These are phyloP conservation scores for Fusarium longipes DNA, from an alignment of 2,329 filamentous ascomycete species.

Conservation along the genomic window DNA sequence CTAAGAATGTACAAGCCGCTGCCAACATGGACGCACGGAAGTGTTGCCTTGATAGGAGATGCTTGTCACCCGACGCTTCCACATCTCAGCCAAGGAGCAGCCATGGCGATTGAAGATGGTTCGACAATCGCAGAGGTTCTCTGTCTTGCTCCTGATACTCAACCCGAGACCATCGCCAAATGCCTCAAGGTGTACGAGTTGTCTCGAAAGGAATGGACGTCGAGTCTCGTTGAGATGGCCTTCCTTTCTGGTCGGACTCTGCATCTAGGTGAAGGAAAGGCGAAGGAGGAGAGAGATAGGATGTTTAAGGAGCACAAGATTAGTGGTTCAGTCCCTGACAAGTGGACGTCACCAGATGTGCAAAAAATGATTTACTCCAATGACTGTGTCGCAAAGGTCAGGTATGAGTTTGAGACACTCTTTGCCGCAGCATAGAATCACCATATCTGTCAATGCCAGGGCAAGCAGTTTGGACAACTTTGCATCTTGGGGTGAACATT, in stretches of 20 bases:
- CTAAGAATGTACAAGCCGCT: conserved; percentile 71
- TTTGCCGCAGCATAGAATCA: conserved; percentile 33
- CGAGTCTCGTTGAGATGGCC: conserved; percentile 43
- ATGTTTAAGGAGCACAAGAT: conserved; percentile 64
- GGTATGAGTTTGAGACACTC: conserved; percentile 38
- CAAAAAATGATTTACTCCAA: conserved; percentile 74
- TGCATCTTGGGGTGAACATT: conserved; percentile 22
- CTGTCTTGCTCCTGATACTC: conserved; percentile 34
- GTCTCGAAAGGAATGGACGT: conserved; percentile 46
- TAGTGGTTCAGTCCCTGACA: conserved; percentile 69
- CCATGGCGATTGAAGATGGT: conserved; percentile 75
- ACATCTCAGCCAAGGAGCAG: conserved; percentile 74
- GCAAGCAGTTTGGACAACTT: no score
- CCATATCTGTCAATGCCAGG: neutral
- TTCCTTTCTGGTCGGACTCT: conserved; percentile 59
- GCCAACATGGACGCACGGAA: conserved; percentile 68
- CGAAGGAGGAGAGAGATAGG: conserved; percentile 68
- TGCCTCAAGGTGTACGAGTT: conserved; percentile 44
- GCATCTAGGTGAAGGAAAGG: conserved; percentile 68
- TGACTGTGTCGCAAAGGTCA: conserved; percentile 65
- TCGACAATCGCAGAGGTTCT: conserved; percentile 51
- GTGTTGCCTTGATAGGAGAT: conserved; percentile 70
- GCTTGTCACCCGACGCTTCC: conserved; percentile 76
- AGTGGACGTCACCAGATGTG: conserved; percentile 77
- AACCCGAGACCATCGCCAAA: conserved; percentile 41